Conservation (phyloP, 2,329 filamentous ascomycete genomes). For the Stagonosporopsis chrysanthemi region DNA sequence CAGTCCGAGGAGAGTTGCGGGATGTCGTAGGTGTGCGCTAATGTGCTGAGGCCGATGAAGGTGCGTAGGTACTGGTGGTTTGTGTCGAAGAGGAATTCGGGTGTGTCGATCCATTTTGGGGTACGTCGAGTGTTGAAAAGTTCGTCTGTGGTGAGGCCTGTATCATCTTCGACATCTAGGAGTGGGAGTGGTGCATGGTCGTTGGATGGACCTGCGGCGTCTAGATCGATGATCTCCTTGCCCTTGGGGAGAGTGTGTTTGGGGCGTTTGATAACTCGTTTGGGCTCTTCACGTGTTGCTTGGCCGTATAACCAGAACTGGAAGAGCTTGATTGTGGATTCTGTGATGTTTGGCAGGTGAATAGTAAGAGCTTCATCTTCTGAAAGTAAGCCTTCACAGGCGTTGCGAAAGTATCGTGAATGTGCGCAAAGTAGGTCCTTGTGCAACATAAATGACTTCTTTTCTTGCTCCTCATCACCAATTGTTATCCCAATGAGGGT, state of each 20-base stretch:
- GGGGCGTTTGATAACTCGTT: conserved; percentile 16
- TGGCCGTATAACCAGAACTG: conserved; percentile 29
- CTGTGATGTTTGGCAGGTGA: conserved; percentile 21
- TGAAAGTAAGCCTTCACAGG: conserved; percentile 20
- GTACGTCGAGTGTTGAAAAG: conserved; percentile 17
- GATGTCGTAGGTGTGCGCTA: conserved; percentile 24
- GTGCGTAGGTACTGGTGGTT: conserved; percentile 19
- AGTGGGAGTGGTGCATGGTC: not conserved
- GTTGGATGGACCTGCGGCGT: not conserved
- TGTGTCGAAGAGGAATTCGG: conserved; percentile 20
- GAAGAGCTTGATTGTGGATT: conserved; percentile 24
- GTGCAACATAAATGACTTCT: conserved; percentile 23
- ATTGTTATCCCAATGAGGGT: conserved; percentile 20
- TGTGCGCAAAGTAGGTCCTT: conserved; percentile 25
- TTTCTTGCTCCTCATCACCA: conserved; percentile 18
- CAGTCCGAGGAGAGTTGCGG: conserved; percentile 18
- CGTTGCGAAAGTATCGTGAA: conserved; percentile 26
- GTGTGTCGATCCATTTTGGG: conserved; percentile 13
- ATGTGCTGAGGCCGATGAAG: conserved; percentile 24
- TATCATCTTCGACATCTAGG: conserved; percentile 5
- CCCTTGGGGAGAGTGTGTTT: conserved; percentile 8
- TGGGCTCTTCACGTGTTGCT: conserved; percentile 18
- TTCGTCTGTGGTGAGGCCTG: conserved; percentile 4
- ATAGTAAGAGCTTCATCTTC: conserved; percentile 20
- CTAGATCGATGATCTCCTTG: conserved; percentile 9